Base-by-base conservation (phyloP, 495 filamentous ascomycete genomes). In the Hamigera avellanea region DNA sequence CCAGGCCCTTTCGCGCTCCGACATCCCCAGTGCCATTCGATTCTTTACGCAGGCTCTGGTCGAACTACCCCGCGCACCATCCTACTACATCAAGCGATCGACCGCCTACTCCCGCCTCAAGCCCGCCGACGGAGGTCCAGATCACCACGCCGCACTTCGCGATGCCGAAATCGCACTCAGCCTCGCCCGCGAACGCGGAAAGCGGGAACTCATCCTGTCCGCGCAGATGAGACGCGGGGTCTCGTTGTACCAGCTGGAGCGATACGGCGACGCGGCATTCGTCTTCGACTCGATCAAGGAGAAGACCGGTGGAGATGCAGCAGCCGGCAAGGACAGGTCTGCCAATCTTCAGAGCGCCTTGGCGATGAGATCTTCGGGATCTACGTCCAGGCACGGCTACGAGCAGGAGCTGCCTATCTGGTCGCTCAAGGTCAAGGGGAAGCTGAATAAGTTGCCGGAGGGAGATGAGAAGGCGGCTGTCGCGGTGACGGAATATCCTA, bases 71-170 rank as follows among this genome's bases (percentile, higher is more conserved):
- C 73, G 69, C 21, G 81, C 86, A 6, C 81, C 85, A 4, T 55
- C 74, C 40, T 96, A 93, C 72, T 82, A 91, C 43, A 75, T 94
- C 42, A 80, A 91, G 53, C 85, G 93, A 17, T 83, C 86, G 2
- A 88, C 78, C 8, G 86, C 87, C 18, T 80, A 85, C 49, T 73
- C 84, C 7, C 81, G 88, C 37, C 59, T 75, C 0, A 67, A 66
- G 36, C 59, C 69, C 28, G 52, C 47, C 33, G 50, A 66, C 26
- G 63, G 63, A 10, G 61, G 61, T 5, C 59, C 72, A 1, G 57
- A 77, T 19, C 59, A 59, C 40, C n/a, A 44, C 9, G 52, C 57
- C 27, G 82, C 91, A 0, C 75, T 96, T 8, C 59, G 56, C 13
- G 91, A 96, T 63, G 83, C 87, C 21, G 86, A 95, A 45, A 61